Evolutionary conservation across 2,329 filamentous ascomycete species (phyloP), one percentile per base, ranked within the genome.

Genomic region (Acrocalymma vagum): DNA sequence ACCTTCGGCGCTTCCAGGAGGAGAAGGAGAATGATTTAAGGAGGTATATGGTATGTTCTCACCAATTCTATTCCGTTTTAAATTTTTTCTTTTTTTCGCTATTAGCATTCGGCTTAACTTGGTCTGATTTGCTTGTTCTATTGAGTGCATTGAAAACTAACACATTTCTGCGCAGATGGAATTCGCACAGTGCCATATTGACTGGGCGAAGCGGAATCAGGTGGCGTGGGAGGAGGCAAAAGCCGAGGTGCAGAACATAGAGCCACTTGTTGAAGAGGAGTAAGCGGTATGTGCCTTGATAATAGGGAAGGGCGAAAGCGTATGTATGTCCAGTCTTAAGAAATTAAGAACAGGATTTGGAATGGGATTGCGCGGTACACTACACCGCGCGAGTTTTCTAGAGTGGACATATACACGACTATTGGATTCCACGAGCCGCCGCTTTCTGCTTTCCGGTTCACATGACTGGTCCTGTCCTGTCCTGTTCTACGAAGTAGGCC

Each of bases 1-100:
- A 99, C 65, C 75, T 99, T 45, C 90, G 91, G 74, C 80, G 94
- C 46, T 99, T 99, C 72, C 95, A 99, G 71, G 79, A 78, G 44
- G 92, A 97, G 72, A 99, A 99, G 72, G 95, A 99, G 72, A 90
- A 93, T 34, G 94, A 99, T 67, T 70, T 99, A 61, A 86, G 85
- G 63, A 84, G 89, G 50, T 97, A 97, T 69, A 99, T 99, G 94
- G 94, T 96, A 76, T 74, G 88, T 38, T 39, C n/a, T 16, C 13
- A 14, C 15, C 24, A 9, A 18, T 23, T 27, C 21, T n/a, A 13
- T 34, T 33, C 45, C 3, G n/a, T n/a, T n/a, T n/a, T n/a, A n/a
- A n/a, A n/a, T n/a, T n/a, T 9, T 21, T 34, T 14, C 42, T 29
- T 21, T 11, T 26, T 5, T 18, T 9, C 23, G 9, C 11, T n/a